These are phyloP conservation scores for Globisporangium echinulatum DNA, from an alignment of 352 stramenopile species.

Conservation along the genomic window DNA sequence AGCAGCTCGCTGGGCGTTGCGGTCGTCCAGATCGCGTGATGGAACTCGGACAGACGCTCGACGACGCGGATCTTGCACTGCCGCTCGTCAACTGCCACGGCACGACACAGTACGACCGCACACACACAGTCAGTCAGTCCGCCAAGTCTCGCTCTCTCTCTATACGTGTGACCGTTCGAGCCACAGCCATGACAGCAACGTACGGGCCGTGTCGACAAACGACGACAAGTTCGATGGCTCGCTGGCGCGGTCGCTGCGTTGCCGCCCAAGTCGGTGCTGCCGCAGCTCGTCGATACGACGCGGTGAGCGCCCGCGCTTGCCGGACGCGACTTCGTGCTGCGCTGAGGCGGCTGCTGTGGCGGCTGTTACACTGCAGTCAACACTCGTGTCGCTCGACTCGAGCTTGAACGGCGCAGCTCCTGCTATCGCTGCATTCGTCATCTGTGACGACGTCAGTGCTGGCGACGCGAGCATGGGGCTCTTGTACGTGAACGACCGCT, in stretches of 20 bases:
- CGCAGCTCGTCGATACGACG: background rate
- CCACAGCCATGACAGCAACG: constrained; percentile 6
- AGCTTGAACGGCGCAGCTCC: background rate
- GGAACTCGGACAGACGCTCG: constrained; percentile 77
- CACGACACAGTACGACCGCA: too few species aligned
- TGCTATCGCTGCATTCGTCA: background rate
- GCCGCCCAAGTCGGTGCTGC: background rate
- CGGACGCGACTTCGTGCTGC: constrained; percentile 7
- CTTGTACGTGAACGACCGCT: constrained; percentile 50
- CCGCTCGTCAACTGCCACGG: constrained; percentile 65
- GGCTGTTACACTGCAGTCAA: background rate
- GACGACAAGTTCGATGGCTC: constrained; percentile 41
- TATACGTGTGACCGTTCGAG: constrained; percentile 1
- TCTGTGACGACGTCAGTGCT: background rate
- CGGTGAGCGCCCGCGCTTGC: constrained; percentile 49
- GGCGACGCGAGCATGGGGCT: constrained; percentile 31
- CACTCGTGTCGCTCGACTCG: background rate
- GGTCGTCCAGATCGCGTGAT: constrained; percentile 66
- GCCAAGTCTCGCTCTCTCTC: too few species aligned
- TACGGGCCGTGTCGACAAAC: constrained; percentile 69
- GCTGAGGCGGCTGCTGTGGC: background rate
- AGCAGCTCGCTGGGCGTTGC: constrained; percentile 15
- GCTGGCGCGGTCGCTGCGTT: constrained; percentile 1
- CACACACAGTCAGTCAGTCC: background rate
- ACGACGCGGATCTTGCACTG: constrained; percentile 88